Percentiles rank a stretch among this genome's conserved stretches.
Evolutionary conservation across 148 eudicot genomes (phyloP).

Genomic region (Heliosperma pusillum): DNA sequence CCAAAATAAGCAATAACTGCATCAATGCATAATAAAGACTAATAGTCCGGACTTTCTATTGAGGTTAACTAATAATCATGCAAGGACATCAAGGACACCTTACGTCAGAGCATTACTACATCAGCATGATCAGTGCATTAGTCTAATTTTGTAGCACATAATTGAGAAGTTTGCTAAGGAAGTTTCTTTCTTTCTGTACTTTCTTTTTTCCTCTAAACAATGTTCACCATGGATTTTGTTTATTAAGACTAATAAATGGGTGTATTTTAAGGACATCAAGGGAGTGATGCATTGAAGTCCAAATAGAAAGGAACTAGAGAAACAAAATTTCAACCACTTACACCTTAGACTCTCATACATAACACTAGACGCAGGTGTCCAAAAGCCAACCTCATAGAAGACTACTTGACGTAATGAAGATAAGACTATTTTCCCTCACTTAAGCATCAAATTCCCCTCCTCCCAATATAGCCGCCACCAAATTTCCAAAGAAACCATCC

Average conservation of each 20-base stretch:
- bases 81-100: background rate
- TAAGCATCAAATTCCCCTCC: background rate
- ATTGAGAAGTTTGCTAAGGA: background rate
- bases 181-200: background rate
- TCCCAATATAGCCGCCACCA: background rate
- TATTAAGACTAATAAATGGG: too few relatives aligned
- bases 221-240: too few relatives aligned
- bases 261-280: too few relatives aligned
- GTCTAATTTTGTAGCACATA: background rate
- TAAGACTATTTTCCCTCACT: background rate
- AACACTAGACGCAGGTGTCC: background rate
- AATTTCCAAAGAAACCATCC: background rate
- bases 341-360: background rate
- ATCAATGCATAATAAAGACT: constrained; percentile 8
- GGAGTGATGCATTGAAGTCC: background rate
- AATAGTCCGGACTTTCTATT: background rate
- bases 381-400: background rate
- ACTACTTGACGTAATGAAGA: background rate
- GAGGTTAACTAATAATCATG: background rate
- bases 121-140: background rate
- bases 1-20: constrained; percentile 4
- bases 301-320: background rate
- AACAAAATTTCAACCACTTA: too few relatives aligned
- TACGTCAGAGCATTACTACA: background rate
- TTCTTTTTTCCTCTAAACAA: too few relatives aligned